phyloP scores from a whole-genome alignment of 1,139 yeast species.

The Geotrichum australiense region DNA sequence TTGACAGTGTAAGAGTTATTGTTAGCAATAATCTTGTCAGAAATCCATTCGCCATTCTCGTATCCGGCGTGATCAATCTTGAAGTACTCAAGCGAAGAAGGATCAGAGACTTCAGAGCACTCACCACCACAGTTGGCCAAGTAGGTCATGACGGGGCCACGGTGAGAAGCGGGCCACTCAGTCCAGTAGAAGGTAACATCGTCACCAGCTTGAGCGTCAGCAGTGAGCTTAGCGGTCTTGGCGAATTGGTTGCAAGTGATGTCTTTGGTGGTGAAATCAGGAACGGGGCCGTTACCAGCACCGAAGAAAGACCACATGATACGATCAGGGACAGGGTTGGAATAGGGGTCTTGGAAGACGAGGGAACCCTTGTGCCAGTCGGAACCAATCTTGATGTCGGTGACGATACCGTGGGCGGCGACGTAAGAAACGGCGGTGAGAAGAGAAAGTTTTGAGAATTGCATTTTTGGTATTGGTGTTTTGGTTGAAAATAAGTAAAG shows the following conservation, averaged over 20 bases:
- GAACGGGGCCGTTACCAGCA: conserved; percentile 14
- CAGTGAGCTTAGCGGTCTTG: conserved; percentile 6
- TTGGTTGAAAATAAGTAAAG: too few species aligned
- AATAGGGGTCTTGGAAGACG: conserved; percentile 6
- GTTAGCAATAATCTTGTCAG: conserved; percentile 15
- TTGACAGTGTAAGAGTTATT: conserved; percentile 16
- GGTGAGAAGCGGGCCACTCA: conserved; percentile 14
- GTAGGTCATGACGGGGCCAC: conserved; percentile 18
- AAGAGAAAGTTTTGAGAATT: neutral
- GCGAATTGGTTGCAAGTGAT: conserved; percentile 13
- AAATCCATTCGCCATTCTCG: conserved; percentile 11
- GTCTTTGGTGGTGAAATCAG: conserved; percentile 11
- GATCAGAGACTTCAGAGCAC: conserved; percentile 12
- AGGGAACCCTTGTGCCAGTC: conserved; percentile 12
- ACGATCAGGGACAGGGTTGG: conserved; percentile 1
- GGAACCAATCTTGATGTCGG: conserved; percentile 10
- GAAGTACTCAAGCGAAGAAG: conserved; percentile 14
- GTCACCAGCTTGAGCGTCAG: conserved; percentile 14
- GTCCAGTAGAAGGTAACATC: conserved; percentile 16
- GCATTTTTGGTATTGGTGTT: too few species aligned
- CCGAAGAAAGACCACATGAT: conserved; percentile 13
- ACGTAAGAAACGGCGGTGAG: conserved; percentile 2
- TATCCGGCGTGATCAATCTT: conserved; percentile 18
- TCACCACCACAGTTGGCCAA: conserved; percentile 15
- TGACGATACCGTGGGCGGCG: conserved; percentile 14